These are phyloP conservation scores for Coniophora puteana DNA, from an alignment of 1,284 basidiomycete species.

Conservation along the genomic window DNA sequence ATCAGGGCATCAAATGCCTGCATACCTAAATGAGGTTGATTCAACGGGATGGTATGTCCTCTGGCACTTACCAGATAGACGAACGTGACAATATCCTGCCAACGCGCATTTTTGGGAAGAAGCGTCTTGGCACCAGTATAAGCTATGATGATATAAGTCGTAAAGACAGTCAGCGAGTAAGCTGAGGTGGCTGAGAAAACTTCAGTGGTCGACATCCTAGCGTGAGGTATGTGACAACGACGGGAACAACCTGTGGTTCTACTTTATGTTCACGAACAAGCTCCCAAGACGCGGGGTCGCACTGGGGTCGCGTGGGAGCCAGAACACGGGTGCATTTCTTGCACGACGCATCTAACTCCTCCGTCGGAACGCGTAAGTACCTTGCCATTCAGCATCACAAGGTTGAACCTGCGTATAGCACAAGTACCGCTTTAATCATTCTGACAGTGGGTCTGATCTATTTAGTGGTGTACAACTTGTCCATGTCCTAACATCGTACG, in stretches of 20 bases:
- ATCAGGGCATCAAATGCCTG: constrained; percentile 77
- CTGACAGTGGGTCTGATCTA: too few species aligned
- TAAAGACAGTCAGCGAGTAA: constrained; percentile 59
- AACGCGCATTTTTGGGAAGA: constrained; percentile 57
- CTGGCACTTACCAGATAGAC: constrained; percentile 59
- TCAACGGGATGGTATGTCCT: not conserved
- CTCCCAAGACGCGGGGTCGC: not conserved
- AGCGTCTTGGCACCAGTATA: constrained; percentile 46
- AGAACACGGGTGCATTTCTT: too few species aligned
- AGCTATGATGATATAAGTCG: constrained; percentile 44
- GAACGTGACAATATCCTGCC: constrained; percentile 65
- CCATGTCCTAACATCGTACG: too few species aligned
- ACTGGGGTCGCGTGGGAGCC: too few species aligned
- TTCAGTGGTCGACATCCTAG: constrained; percentile 4
- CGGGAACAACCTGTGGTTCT: not conserved
- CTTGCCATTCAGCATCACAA: too few species aligned
- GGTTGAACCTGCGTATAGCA: too few species aligned
- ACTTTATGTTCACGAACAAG: not conserved
- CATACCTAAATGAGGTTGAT: constrained; percentile 1
- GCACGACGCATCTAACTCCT: too few species aligned
- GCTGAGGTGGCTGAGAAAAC: constrained; percentile 69
- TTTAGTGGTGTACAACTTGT: too few species aligned
- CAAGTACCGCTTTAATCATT: too few species aligned
- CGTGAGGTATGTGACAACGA: not conserved
- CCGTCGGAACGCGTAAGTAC: too few species aligned